Base-by-base conservation (phyloP, 176 grass and related monocot genomes). In the Phoenix roebelenii region DNA sequence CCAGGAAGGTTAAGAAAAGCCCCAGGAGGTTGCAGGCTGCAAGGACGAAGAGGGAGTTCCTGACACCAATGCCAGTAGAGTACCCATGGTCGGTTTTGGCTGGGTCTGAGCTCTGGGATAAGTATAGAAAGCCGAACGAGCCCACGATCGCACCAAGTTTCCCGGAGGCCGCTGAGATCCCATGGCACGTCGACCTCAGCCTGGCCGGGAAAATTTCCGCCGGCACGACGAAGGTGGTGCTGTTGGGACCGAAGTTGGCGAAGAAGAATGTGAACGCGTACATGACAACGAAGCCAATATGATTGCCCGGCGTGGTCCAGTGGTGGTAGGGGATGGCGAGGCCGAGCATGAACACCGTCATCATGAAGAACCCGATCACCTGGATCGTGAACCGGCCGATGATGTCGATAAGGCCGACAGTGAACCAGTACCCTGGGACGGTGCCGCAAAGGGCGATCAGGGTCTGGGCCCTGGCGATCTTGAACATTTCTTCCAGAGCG, bases 231-330 rank as follows among this genome's bases (percentile, higher is more conserved):
- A 89, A 89, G 22, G 82, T 89, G 16, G 81, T 89, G 17, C 61
- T 61, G 67, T 85, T 89, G 4, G 86, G 86, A 3, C 86, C 82
- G 5, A 85, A 89, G 63, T 89, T 89, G 3, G 88, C 79, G 29
- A 91, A 91, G 73, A 90, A 90, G 68, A 92, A 78, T 24, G 66
- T 86, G 62, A 80, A 50, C 0, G 64, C 69, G 26, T 86, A 92
- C 83, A 92, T 72, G 23, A 74, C 51, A 0, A 77, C 54, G 65
- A 86, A 86, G n/a, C 82, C 83, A 9, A 18, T 10, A 14, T 77
- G 66, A 52, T 75, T 2, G 0, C 65, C 61, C 1, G 20, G 23
- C 9, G 61, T 54, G 0, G 53, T 70, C 87, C 82, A 83, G 52
- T 86, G 64, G 15, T 50, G 4, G 61, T 86, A 90, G 1, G 88